These are phyloP conservation scores for Berberis vulgaris DNA, from an alignment of 164 flowering plant species.

Conservation along the genomic window DNA sequence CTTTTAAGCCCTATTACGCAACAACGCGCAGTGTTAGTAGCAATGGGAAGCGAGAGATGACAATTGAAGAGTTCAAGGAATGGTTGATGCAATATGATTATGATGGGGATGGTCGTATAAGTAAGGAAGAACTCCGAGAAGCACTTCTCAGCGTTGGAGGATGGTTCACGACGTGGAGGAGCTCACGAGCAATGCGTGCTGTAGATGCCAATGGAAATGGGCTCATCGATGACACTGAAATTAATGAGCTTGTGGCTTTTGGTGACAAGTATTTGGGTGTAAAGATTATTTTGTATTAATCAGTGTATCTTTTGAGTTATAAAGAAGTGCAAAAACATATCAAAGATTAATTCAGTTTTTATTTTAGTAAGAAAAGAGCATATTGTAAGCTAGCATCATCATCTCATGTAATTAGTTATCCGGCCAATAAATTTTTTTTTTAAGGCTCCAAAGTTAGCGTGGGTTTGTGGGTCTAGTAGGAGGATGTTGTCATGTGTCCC, in stretches of 20 bases:
- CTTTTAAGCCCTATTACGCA: no score
- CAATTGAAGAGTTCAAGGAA: not conserved
- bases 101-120: slow-evolving; percentile 1
- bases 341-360: not conserved
- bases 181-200: not conserved
- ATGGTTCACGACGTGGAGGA: slow-evolving; percentile 1
- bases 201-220: not conserved
- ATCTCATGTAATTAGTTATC: no score
- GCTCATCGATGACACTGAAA: not conserved
- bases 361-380: no score
- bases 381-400: no score
- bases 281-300: not conserved
- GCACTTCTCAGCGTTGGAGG: not conserved
- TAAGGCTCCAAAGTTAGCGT: no score
- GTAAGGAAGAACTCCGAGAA: not conserved
- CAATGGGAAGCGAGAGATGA: not conserved
- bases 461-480: no score
- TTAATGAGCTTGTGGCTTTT: not conserved
- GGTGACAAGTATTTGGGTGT: not conserved
- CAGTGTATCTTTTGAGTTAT: not conserved
- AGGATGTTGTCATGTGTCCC: no score
- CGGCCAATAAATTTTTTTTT: no score
- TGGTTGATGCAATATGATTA: not conserved
- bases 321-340: not conserved
- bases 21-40: no score